Evolutionary conservation across 2,329 filamentous ascomycete genomes (phyloP).

Genomic region (Drechslerella coelobrocha): DNA sequence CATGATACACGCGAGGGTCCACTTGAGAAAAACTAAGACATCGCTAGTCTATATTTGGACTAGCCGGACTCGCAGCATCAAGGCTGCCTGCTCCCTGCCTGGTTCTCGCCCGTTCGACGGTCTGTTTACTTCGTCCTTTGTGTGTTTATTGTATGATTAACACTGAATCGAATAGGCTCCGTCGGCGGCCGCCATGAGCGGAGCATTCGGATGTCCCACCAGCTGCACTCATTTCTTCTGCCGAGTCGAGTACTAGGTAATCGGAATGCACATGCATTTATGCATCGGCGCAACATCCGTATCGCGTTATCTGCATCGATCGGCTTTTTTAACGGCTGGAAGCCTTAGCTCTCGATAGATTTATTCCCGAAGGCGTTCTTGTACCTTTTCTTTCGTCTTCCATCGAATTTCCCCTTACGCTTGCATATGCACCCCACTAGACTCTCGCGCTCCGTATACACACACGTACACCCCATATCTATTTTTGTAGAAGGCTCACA

Average conservation of each 20-base stretch:
- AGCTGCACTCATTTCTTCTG: not conserved
- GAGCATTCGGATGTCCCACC: not conserved
- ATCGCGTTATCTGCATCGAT: conserved; percentile 9
- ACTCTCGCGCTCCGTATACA: conserved; percentile 1
- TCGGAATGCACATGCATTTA: not conserved
- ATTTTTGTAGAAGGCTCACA: conserved; percentile 34
- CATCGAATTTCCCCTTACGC: conserved; percentile 23
- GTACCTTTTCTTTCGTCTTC: no score
- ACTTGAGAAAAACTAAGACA: conserved; percentile 39
- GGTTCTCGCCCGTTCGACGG: conserved; percentile 35
- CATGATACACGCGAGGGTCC: conserved; percentile 43
- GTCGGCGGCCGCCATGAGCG: conserved; percentile 20
- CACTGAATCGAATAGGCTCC: conserved; percentile 24
- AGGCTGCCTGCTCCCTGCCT: conserved; percentile 35
- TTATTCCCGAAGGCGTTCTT: no score
- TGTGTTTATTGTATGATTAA: conserved; percentile 38
- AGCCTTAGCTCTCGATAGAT: not conserved
- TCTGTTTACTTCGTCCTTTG: conserved; percentile 1
- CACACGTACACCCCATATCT: not conserved
- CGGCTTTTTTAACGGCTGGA: conserved; percentile 23
- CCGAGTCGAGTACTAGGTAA: not conserved
- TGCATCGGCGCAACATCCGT: conserved; percentile 1
- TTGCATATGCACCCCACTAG: conserved; percentile 33
- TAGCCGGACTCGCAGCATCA: conserved; percentile 4
- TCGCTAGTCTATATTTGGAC: conserved; percentile 15